phyloP scores from a whole-genome alignment of 208 protist species.

The Angomonas ambiguus region DNA sequence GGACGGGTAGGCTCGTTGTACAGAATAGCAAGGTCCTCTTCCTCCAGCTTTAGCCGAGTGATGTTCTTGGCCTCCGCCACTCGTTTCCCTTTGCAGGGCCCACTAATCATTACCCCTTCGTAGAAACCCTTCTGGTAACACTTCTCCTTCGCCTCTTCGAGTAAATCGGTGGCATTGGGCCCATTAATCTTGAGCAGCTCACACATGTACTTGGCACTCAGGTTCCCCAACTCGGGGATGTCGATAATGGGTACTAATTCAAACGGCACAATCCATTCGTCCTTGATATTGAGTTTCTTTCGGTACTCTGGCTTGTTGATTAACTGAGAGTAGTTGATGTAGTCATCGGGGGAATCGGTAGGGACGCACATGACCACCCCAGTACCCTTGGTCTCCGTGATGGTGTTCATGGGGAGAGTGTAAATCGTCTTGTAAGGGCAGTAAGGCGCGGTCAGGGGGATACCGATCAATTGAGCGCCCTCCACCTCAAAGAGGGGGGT shows the following conservation, averaged over 20 bases:
- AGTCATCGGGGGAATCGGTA: slow-evolving; percentile 99
- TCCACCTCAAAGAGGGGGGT: slow-evolving; percentile 84
- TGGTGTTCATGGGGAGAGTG: slow-evolving; percentile 97
- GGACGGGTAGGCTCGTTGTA: slow-evolving; percentile 97
- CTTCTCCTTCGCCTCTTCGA: slow-evolving; percentile 97
- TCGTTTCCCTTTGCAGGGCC: slow-evolving; percentile 62
- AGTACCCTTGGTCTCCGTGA: slow-evolving; percentile 97
- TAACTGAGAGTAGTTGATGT: slow-evolving; percentile 96
- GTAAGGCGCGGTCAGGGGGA: slow-evolving; percentile 91
- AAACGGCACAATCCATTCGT: slow-evolving; percentile 95
- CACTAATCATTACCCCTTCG: slow-evolving; percentile 91
- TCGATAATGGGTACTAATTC: slow-evolving; percentile 96
- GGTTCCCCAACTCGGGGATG: slow-evolving; percentile 86
- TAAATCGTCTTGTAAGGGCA: slow-evolving; percentile 90
- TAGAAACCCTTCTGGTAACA: slow-evolving; percentile 98
- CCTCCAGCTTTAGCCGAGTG: slow-evolving; percentile 80
- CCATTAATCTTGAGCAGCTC: slow-evolving; percentile 95
- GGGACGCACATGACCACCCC: slow-evolving; percentile 98
- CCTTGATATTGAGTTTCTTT: slow-evolving; percentile 90
- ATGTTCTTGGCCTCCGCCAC: slow-evolving; percentile 95
- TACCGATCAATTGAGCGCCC: slow-evolving; percentile 93
- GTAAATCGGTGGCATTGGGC: slow-evolving; percentile 93
- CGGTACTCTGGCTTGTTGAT: slow-evolving; percentile 93
- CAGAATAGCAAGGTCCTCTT: slow-evolving; percentile 65
- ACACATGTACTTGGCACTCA: slow-evolving; percentile 87